Evolutionary conservation across 2,329 filamentous ascomycete genomes (phyloP).

Genomic region (Botrytis medusae): DNA sequence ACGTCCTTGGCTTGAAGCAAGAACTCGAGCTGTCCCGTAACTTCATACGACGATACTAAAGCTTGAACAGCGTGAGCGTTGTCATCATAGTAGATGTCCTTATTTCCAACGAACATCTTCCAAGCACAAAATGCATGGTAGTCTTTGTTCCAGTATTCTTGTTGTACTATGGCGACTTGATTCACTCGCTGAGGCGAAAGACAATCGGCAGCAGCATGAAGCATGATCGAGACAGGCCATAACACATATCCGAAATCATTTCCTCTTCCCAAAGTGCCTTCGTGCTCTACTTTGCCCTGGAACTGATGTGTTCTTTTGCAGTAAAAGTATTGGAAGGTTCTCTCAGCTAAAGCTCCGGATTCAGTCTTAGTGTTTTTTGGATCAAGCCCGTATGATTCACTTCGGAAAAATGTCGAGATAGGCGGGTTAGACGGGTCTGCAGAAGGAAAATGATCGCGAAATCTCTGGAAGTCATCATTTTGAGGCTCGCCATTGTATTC

Average conservation of each 20-base stretch:
- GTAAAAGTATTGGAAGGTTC: conserved; percentile 25
- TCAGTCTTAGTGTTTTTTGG: neutral
- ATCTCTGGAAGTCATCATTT: neutral
- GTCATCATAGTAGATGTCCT: conserved; percentile 32
- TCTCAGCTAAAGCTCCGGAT: conserved; percentile 10
- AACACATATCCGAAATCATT: conserved; percentile 30
- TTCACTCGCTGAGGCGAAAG: conserved; percentile 19
- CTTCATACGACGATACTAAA: conserved; percentile 27
- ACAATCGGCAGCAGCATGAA: conserved; percentile 27
- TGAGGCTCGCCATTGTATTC: neutral
- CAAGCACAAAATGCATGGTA: conserved; percentile 30
- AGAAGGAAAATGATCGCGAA: neutral
- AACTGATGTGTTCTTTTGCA: conserved; percentile 22
- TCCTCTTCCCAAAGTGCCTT: conserved; percentile 22
- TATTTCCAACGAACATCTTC: conserved; percentile 33
- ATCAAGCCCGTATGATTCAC: neutral
- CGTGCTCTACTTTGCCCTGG: conserved; percentile 24
- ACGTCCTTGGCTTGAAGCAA: conserved; percentile 27
- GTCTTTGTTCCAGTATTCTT: conserved; percentile 30
- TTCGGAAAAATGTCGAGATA: neutral
- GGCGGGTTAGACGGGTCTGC: neutral
- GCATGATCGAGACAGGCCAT: conserved; percentile 31
- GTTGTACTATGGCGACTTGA: conserved; percentile 19
- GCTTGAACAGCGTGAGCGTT: conserved; percentile 30
- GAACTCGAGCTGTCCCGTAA: conserved; percentile 22